phyloP scores from a whole-genome alignment of 352 stramenopile genomes.

The Phytophthora tubulina region DNA sequence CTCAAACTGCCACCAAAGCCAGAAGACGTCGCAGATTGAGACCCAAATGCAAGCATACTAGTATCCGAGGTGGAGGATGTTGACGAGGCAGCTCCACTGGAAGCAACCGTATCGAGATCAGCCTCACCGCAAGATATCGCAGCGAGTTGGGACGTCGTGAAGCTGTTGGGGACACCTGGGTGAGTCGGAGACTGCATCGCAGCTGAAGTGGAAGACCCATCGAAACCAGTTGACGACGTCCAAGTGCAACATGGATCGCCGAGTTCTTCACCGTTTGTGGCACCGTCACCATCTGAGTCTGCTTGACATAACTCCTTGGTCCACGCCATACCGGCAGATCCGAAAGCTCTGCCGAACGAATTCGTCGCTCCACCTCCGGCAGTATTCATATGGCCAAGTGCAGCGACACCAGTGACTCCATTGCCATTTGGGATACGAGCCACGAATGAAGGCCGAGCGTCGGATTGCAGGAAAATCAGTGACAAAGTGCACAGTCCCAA shows the following conservation, averaged over 20 bases:
- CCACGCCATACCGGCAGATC: slow-evolving; percentile 51
- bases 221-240: slow-evolving; percentile 32
- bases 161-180: slow-evolving; percentile 52
- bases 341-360: slow-evolving; percentile 71
- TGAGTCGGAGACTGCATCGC: slow-evolving; percentile 33
- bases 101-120: slow-evolving; percentile 14
- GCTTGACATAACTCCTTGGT: slow-evolving; percentile 62
- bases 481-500: slow-evolving; percentile 34
- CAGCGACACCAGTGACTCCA: slow-evolving; percentile 53
- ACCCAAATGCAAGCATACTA: background rate
- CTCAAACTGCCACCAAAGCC: slow-evolving; percentile 11
- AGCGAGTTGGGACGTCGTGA: slow-evolving; percentile 44
- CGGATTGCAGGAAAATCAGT: slow-evolving; percentile 6
- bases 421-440: slow-evolving; percentile 68
- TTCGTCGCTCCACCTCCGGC: slow-evolving; percentile 65
- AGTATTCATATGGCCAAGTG: slow-evolving; percentile 64
- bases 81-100: slow-evolving; percentile 20
- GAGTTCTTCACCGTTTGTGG: slow-evolving; percentile 91
- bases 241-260: slow-evolving; percentile 89
- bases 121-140: slow-evolving; percentile 50
- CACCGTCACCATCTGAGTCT: slow-evolving; percentile 83
- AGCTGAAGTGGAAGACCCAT: slow-evolving; percentile 9
- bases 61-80: background rate
- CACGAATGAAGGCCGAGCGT: slow-evolving; percentile 59
- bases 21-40: slow-evolving; percentile 8